A percentile compares a stretch with the other conserved stretches of the same genome.
phyloP scores from a whole-genome alignment of 176 grass and related monocot species.

The Thinopyrum elongatum region DNA sequence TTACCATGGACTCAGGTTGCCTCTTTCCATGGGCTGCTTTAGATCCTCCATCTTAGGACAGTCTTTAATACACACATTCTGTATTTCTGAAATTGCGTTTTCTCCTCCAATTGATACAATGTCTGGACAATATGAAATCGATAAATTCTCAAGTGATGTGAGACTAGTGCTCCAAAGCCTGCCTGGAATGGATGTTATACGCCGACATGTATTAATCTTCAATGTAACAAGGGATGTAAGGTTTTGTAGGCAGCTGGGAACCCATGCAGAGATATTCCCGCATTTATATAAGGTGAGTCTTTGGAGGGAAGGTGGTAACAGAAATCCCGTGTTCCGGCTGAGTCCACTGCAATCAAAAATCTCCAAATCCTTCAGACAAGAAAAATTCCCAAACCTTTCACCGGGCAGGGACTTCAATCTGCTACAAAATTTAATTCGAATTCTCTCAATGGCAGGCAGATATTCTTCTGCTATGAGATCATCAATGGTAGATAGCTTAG shows the following conservation, averaged over 20 bases:
- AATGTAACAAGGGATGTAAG: background rate
- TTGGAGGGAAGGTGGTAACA: background rate
- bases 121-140: accelerated
- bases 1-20: too few relatives aligned
- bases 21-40: background rate
- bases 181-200: background rate
- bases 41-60: background rate
- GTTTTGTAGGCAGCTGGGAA: background rate
- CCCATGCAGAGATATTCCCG: background rate
- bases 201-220: accelerated
- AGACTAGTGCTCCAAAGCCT: background rate
- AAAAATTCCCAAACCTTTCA: background rate
- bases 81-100: background rate
- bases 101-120: background rate
- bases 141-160: background rate
- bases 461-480: background rate
- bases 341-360: accelerated
- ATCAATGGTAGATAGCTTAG: accelerated
- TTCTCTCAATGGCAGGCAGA: background rate
- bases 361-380: background rate
- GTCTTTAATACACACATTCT: accelerated
- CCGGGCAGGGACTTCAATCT: background rate
- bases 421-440: accelerated
- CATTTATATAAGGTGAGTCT: accelerated
- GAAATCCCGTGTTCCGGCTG: background rate